phyloP scores from a whole-genome alignment of 805 yeast genomes.

The Hanseniaspora lindneri region DNA sequence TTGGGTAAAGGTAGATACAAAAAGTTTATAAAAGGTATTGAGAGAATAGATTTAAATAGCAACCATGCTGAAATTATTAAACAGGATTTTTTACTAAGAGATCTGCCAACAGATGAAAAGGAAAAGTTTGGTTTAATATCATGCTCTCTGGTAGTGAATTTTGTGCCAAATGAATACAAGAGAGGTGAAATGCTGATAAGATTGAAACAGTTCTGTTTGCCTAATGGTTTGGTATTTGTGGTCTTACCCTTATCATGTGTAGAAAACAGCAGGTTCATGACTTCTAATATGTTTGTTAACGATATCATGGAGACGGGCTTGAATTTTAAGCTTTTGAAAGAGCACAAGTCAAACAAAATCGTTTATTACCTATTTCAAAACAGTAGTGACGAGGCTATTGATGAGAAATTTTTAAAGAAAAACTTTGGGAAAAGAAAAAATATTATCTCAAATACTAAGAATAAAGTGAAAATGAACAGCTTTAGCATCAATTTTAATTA shows the following conservation, averaged over 20 bases:
- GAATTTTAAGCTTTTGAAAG: conserved; percentile 43
- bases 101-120: conserved; percentile 35
- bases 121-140: conserved; percentile 58
- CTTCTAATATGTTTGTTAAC: conserved; percentile 32
- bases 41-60: conserved; percentile 68
- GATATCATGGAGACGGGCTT: conserved; percentile 39
- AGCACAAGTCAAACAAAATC: conserved; percentile 55
- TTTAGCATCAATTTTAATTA: conserved; percentile 1
- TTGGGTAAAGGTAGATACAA: conserved; percentile 41
- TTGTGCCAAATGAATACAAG: conserved; percentile 57
- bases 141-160: conserved; percentile 78
- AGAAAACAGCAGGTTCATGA: conserved; percentile 65
- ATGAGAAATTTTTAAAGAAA: background rate
- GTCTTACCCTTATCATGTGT: conserved; percentile 86
- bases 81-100: conserved; percentile 78
- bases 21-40: conserved; percentile 39
- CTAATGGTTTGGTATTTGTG: conserved; percentile 41
- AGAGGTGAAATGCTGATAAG: conserved; percentile 70
- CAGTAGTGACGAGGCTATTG: conserved; percentile 25
- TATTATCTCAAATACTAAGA: background rate
- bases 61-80: conserved; percentile 56
- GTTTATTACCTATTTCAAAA: conserved; percentile 59
- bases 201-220: conserved; percentile 37
- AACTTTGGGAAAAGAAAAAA: background rate
- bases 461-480: background rate